phyloP scores from a whole-genome alignment of 768 basidiomycete species.

The Baorangia bicolor region DNA sequence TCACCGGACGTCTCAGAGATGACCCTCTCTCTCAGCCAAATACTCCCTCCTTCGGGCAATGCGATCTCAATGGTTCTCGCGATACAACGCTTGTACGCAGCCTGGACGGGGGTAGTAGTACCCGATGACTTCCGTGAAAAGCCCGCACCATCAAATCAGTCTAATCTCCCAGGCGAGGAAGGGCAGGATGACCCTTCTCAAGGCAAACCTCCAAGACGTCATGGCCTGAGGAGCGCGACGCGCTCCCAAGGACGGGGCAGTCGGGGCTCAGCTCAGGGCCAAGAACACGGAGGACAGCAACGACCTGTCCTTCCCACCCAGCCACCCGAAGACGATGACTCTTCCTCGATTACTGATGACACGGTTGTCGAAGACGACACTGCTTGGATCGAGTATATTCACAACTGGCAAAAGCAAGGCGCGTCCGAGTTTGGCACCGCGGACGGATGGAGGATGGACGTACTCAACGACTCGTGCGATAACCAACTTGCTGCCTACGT shows the following conservation, averaged over 20 bases:
- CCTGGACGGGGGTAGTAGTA: not conserved
- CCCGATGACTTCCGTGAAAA: not conserved
- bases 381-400: too few relatives aligned
- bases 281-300: not conserved
- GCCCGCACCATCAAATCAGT: not conserved
- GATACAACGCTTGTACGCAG: not conserved
- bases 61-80: not conserved
- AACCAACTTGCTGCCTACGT: too few relatives aligned
- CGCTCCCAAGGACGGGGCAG: not conserved
- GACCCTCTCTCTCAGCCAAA: not conserved
- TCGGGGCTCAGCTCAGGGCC: too few relatives aligned
- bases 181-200: not conserved
- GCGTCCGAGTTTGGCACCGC: too few relatives aligned
- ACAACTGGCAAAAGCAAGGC: too few relatives aligned
- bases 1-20: too few relatives aligned
- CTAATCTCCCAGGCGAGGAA: not conserved
- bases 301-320: not conserved
- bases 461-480: too few relatives aligned
- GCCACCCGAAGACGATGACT: not conserved
- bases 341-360: not conserved
- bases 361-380: too few relatives aligned
- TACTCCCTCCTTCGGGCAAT: not conserved
- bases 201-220: not conserved
- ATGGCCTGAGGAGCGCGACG: not conserved
- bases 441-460: too few relatives aligned